Evolutionary conservation across 2,329 filamentous ascomycete genomes (phyloP), one percentile per base, ranked within the genome.

Genomic region (Aspergillus sp.): DNA sequence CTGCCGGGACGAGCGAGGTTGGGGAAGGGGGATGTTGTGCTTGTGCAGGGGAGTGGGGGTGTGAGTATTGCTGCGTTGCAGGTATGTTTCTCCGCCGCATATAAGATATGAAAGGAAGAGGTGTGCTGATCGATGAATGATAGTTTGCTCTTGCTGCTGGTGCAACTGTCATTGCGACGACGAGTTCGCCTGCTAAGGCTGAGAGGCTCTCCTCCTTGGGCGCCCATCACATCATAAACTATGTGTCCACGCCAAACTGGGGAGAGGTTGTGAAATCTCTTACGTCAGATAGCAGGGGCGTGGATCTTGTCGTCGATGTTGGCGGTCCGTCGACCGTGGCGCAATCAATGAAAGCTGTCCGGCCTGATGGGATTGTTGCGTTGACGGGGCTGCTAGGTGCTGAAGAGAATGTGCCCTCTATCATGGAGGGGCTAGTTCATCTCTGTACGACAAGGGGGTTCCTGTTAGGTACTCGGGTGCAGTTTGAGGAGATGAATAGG

Each of bases 211-310:
- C 81, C 70, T 73, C 77, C 61, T 71, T 83, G 8, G 83, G 83
- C 37, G 83, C 82, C 1, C 77, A 83, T 62, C 78, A 85, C 61
- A 76, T 86, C 51, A 75, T 86, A 67, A 85, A 86, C 75, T 86
- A 86, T 73, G 75, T 75, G 52, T 75, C 79, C 37, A 79, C 79
- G 40, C 58, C 72, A 0, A 77, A 80, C 63, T 86, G 84, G 83
- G 83, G 83, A 40, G 75, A 81, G 67, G 76, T 76, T 5, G 83
- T 81, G 0, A 79, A 79, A 61, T 74, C 72, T 50, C 68, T 85
- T 5, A 84, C 82, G 0, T 75, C 78, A 0, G 66, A 70, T 9
- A 73, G 73, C 1, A 64, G 64, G 2, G 84, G 84, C 12, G 79
- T 84, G 3, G 75, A 84, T 61, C 76, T 83, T 57, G 72, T 86